Evolutionary conservation across 2,329 filamentous ascomycete species (phyloP).

Genomic region (Alternaria sp.): DNA sequence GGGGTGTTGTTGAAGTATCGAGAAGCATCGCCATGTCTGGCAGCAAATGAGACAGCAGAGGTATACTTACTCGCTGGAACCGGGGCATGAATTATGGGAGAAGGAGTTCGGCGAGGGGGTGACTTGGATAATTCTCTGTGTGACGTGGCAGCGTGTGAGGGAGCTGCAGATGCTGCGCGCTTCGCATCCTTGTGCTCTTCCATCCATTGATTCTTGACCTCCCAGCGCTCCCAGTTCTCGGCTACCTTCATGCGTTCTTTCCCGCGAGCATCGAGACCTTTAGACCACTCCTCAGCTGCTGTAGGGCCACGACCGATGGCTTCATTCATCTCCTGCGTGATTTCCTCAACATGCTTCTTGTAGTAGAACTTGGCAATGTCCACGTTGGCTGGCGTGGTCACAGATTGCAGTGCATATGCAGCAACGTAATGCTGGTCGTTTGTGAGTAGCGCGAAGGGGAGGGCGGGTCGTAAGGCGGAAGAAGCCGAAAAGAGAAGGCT

Average conservation of each 20-base stretch:
- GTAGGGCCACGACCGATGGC: conserved; percentile 73
- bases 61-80: conserved; percentile 47
- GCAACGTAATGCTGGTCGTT: conserved; percentile 68
- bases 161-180: conserved; percentile 26
- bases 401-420: conserved; percentile 62
- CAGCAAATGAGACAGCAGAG: conserved; percentile 26
- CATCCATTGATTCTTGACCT: conserved; percentile 53
- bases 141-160: conserved; percentile 26
- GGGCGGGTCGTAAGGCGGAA: conserved; percentile 70
- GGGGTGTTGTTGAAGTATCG: conserved; percentile 30
- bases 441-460: conserved; percentile 74
- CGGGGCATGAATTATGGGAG: conserved; percentile 45
- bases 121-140: conserved; percentile 34
- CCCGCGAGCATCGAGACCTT: conserved; percentile 73
- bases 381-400: conserved; percentile 57
- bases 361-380: conserved; percentile 73
- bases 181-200: conserved; percentile 22
- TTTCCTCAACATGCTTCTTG: conserved; percentile 67
- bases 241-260: conserved; percentile 67
- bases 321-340: conserved; percentile 69
- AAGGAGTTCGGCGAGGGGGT: conserved; percentile 35
- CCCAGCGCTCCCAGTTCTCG: conserved; percentile 79
- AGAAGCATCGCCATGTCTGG: conserved; percentile 21
- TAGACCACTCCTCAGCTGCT: conserved; percentile 78
- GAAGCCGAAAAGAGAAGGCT: conserved; percentile 71